Percentiles rank a stretch among this genome's conserved stretches.
These are phyloP conservation scores for Metschnikowia borealis DNA, from an alignment of 805 yeast species.

Conservation along the genomic window DNA sequence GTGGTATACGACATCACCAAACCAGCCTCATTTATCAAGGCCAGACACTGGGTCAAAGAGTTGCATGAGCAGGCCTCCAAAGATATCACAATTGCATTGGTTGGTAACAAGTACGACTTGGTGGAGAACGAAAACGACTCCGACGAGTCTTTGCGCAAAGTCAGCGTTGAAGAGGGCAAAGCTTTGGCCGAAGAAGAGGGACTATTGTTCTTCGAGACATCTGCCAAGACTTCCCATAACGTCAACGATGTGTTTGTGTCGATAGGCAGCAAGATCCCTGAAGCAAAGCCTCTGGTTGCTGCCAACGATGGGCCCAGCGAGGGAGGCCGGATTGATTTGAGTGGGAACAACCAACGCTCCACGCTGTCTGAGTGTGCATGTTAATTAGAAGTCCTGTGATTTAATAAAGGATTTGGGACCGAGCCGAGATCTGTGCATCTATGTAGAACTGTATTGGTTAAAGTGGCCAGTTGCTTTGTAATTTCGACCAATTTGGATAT, in stretches of 20 bases:
- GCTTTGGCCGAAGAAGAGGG: constrained; percentile 88
- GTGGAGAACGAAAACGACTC: constrained; percentile 40
- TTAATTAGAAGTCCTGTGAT: constrained; percentile 1
- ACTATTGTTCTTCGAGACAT: constrained; percentile 85
- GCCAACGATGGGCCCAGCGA: constrained; percentile 12
- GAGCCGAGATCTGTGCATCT: too few species aligned
- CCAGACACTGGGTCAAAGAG: constrained; percentile 76
- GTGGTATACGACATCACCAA: constrained; percentile 76
- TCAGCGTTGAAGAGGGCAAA: constrained; percentile 81
- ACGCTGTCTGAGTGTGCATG: constrained; percentile 19
- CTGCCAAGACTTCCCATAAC: constrained; percentile 86
- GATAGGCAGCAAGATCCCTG: constrained; percentile 83
- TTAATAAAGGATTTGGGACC: not conserved
- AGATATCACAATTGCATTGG: constrained; percentile 72
- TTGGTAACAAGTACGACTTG: constrained; percentile 76
- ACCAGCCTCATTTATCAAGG: constrained; percentile 61
- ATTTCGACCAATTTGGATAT: too few species aligned
- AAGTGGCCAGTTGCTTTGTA: too few species aligned
- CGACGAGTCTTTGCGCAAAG: constrained; percentile 62
- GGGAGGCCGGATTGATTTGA: constrained; percentile 33
- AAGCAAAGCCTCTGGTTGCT: constrained; percentile 17
- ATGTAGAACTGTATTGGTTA: too few species aligned
- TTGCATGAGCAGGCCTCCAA: constrained; percentile 75
- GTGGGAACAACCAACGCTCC: constrained; percentile 17
- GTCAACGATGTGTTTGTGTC: constrained; percentile 90